A percentile compares a stretch with the other conserved stretches of the same genome.
Conservation (phyloP, 1,284 basidiomycete species). For the Inonotus hispidus region DNA sequence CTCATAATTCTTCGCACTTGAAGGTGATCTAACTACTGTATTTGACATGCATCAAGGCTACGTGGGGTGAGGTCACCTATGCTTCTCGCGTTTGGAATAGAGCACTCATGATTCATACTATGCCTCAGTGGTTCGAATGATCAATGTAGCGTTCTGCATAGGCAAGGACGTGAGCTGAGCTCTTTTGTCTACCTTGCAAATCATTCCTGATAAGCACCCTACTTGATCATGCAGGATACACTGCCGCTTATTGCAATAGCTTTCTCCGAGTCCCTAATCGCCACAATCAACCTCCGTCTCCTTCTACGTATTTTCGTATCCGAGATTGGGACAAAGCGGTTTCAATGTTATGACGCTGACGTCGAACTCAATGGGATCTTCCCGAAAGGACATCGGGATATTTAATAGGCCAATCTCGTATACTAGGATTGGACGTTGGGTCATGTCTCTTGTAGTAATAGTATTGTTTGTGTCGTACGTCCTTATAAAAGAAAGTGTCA, state of each 20-base stretch:
- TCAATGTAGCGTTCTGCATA: neutral
- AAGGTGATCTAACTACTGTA: neutral
- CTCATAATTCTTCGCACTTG: neutral
- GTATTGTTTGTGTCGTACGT: no score
- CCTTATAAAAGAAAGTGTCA: no score
- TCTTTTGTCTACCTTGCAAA: neutral
- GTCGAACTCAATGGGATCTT: neutral
- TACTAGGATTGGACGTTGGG: no score
- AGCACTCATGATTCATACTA: no score
- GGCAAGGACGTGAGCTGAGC: neutral
- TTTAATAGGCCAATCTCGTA: no score
- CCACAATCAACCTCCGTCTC: constrained; percentile 7
- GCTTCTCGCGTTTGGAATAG: neutral
- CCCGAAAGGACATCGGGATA: neutral
- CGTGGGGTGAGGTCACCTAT: neutral
- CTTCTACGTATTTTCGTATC: constrained; percentile 5
- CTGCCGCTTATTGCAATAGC: neutral
- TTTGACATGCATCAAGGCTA: neutral
- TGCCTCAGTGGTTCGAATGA: neutral
- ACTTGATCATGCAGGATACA: neutral
- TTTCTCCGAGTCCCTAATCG: constrained; percentile 2
- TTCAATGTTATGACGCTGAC: neutral
- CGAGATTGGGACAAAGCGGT: neutral
- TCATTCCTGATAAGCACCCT: neutral
- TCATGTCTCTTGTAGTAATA: no score